Conservation (phyloP, 2,329 filamentous ascomycete species). For the Helicocarpus griseus region DNA sequence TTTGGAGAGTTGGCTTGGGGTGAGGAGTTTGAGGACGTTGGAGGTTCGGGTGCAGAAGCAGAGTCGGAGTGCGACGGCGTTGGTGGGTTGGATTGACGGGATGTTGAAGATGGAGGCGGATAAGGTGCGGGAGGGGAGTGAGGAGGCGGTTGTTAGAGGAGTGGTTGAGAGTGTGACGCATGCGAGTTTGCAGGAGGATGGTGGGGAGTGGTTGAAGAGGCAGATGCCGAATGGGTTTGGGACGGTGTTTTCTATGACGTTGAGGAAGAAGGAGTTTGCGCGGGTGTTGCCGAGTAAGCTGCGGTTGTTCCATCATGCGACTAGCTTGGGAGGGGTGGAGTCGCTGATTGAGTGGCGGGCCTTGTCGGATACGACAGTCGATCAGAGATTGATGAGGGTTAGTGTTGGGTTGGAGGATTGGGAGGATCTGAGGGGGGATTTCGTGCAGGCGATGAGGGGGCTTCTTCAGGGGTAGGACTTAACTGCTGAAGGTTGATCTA, state of each 20-base stretch:
- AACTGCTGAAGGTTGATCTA: too few species aligned
- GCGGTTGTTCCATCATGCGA: constrained; percentile 83
- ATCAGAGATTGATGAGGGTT: constrained; percentile 63
- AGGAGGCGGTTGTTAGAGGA: constrained; percentile 38
- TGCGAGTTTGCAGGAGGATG: constrained; percentile 65
- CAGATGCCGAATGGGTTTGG: constrained; percentile 93
- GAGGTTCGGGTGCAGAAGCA: constrained; percentile 73
- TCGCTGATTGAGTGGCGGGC: constrained; percentile 92
- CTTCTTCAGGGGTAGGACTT: constrained; percentile 31
- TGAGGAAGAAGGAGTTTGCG: constrained; percentile 53
- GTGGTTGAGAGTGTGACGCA: constrained; percentile 59
- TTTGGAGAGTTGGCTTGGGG: constrained; percentile 84
- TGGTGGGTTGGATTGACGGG: constrained; percentile 63
- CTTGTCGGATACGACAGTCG: constrained; percentile 70
- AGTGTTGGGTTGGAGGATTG: constrained; percentile 81
- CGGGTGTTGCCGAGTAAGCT: constrained; percentile 66
- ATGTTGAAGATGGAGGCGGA: constrained; percentile 33
- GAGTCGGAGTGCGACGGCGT: constrained; percentile 55
- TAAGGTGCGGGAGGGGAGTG: constrained; percentile 30
- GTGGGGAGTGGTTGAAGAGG: constrained; percentile 60
- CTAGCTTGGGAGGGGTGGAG: constrained; percentile 86
- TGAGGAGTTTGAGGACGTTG: constrained; percentile 75
- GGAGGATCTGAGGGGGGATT: constrained; percentile 72
- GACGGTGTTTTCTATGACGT: constrained; percentile 70
- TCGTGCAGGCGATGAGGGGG: constrained; percentile 56